phyloP scores from a whole-genome alignment of 106 monocot species.

The Apostasia shenzhenica region DNA sequence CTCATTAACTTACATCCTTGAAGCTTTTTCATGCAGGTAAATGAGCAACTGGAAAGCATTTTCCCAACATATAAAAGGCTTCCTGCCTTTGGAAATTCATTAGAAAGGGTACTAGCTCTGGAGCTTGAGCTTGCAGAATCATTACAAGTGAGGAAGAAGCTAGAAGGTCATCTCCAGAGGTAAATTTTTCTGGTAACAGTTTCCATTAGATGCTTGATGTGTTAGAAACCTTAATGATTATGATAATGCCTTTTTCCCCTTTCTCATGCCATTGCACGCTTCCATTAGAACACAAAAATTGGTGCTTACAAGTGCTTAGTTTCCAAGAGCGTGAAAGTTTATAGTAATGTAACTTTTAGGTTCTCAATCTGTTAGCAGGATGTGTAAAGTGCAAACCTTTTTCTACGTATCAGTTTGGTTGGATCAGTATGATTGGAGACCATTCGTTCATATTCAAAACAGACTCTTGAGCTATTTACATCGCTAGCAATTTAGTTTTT shows the following conservation, averaged over 20 bases:
- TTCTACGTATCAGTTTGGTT: no score
- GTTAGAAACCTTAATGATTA: background rate
- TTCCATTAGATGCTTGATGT: background rate
- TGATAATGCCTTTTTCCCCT: background rate
- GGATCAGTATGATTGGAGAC: no score
- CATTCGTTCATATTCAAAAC: no score
- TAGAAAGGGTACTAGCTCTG: conserved; percentile 78
- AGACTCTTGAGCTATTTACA: no score
- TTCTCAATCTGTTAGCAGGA: no score
- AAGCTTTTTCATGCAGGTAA: conserved; percentile 35
- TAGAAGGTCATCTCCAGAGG: conserved; percentile 58
- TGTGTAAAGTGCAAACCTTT: no score
- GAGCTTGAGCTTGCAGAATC: conserved; percentile 89
- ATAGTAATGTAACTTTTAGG: no score
- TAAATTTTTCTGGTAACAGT: conserved; percentile 11
- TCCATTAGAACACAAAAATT: no score
- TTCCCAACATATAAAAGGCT: conserved; percentile 65
- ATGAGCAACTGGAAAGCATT: conserved; percentile 61
- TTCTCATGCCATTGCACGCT: no score
- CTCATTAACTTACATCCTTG: conserved; percentile 3
- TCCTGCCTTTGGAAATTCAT: conserved; percentile 56
- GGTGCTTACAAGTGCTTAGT: no score
- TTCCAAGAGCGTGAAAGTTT: no score
- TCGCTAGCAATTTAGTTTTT: no score
- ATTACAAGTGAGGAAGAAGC: conserved; percentile 52